Conservation (phyloP, 441 rosid species). For the Jatropha podagrica region DNA sequence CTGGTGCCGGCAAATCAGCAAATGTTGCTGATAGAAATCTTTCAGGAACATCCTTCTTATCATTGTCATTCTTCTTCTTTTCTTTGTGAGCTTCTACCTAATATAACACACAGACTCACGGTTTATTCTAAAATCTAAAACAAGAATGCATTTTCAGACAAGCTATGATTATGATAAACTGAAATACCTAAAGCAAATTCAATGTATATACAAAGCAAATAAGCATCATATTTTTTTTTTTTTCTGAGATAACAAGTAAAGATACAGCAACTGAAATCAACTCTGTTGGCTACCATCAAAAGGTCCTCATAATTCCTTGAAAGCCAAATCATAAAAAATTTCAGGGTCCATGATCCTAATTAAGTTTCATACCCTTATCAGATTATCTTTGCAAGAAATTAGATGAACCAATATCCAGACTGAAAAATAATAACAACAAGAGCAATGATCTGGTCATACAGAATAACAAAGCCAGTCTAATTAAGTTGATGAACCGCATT, state of each 20-base stretch:
- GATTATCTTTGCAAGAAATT: no score
- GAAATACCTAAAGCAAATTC: background rate
- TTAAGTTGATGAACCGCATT: background rate
- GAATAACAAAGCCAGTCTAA: background rate
- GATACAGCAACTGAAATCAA: background rate
- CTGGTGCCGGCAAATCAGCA: constrained; percentile 84
- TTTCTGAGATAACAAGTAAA: background rate
- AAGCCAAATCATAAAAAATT: background rate
- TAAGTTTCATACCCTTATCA: background rate
- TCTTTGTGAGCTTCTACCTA: constrained; percentile 36
- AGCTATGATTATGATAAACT: background rate
- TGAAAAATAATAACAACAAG: no score
- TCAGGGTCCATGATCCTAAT: no score
- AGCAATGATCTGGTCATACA: background rate
- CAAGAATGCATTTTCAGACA: background rate
- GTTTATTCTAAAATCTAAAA: constrained; percentile 9
- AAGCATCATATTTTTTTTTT: background rate
- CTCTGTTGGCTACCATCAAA: background rate
- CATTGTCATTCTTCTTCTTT: constrained; percentile 21
- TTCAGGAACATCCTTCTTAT: constrained; percentile 28
- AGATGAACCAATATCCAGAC: no score
- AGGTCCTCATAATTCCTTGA: background rate
- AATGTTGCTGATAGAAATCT: constrained; percentile 84
- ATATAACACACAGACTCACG: constrained; percentile 1
- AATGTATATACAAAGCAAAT: background rate